These are phyloP conservation scores for Nothophoma quercina DNA, from an alignment of 2,329 filamentous ascomycete species.

Conservation along the genomic window DNA sequence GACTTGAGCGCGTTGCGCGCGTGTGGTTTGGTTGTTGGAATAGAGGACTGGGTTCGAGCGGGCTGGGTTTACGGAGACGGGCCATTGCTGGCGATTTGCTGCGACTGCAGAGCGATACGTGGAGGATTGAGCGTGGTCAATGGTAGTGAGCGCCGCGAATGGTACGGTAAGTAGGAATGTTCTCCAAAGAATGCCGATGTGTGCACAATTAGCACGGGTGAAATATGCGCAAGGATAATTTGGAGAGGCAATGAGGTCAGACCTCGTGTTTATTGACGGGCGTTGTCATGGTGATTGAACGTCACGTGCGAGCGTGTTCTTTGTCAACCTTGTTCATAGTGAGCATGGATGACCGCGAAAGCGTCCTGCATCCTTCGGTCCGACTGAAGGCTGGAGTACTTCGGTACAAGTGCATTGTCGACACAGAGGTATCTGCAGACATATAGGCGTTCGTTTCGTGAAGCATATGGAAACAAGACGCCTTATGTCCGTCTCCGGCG, in stretches of 20 bases:
- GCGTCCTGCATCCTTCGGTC: background rate
- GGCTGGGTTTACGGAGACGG: conserved; percentile 44
- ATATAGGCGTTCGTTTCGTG: background rate
- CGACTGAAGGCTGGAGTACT: background rate
- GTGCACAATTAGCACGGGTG: background rate
- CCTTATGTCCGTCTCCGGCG: too few species aligned
- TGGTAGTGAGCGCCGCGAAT: background rate
- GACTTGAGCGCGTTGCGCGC: conserved; percentile 34
- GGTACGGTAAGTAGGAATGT: background rate
- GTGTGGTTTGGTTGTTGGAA: conserved; percentile 26
- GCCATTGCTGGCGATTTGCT: conserved; percentile 35
- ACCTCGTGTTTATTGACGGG: conserved; percentile 7
- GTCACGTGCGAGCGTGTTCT: conserved; percentile 10
- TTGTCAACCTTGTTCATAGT: background rate
- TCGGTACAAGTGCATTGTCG: background rate
- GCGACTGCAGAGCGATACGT: too few species aligned
- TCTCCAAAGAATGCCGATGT: background rate
- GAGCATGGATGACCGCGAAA: background rate
- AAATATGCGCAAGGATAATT: conserved; percentile 1
- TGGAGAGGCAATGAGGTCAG: conserved; percentile 19
- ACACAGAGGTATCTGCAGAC: background rate
- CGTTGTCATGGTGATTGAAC: conserved; percentile 4
- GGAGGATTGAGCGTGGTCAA: too few species aligned
- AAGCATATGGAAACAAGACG: too few species aligned
- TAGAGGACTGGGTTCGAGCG: conserved; percentile 30